Evolutionary conservation across 2,329 filamentous ascomycete genomes (phyloP), one percentile per base, ranked within the genome.

Genomic region (Biscogniauxia mediterranea): DNA sequence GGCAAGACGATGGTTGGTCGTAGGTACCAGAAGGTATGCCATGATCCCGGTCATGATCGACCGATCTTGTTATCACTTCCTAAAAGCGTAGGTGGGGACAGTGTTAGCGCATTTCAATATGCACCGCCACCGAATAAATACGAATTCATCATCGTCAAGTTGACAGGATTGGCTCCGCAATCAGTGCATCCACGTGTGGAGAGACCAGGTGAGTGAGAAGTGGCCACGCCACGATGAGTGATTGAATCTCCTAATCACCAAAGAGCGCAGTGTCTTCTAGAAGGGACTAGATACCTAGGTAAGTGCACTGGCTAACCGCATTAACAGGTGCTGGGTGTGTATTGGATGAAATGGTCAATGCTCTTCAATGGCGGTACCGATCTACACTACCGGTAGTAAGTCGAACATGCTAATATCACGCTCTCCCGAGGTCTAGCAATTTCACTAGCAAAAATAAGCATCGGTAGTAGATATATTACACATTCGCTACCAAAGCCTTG

Each of bases 41-140:
- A 11, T 46, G 38, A 46, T 46, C 38, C 38, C 38, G 21, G 58
- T 57, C 57, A 57, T 61, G 63, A 69, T 70, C 67, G 64, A 60
- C 63, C 66, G 67, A 71, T 71, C 63, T 61, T 65, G 50, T 61
- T 59, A 42, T 50, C 56, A 60, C 60, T 64, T 32, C 61, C 64
- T 61, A 62, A 69, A 69, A 66, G 56, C 53, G 68, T 61, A 71
- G 58, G 68, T 67, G 68, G 68, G 51, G 64, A 63, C 59, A 20
- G 21, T 1, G 11, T 26, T 62, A 61, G 62, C 62, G 65, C 63
- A 54, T 55, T 56, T 56, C 58, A 52, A 32, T 56, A 57, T 64
- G 58, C 62, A 61, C 58, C 62, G 53, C 62, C 62, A 55, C 53
- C 60, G 57, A 60, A 56, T 13, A 60, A 69, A 70, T 70, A 69